phyloP scores from a whole-genome alignment of 352 stramenopile species.

The Pythium myriotylum region DNA sequence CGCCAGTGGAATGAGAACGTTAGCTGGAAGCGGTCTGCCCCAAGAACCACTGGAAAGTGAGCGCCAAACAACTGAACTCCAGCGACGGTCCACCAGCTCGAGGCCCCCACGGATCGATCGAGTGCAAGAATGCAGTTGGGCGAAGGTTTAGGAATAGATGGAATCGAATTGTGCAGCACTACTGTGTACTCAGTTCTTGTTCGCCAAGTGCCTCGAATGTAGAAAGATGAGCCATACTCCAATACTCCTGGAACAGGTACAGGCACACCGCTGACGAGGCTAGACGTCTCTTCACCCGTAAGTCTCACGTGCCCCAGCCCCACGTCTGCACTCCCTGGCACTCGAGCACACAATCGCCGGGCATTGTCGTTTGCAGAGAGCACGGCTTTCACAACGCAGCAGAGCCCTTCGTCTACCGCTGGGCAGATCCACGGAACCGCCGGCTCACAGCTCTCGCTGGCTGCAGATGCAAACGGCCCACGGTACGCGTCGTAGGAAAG shows the following conservation, averaged over 20 bases:
- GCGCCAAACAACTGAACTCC: neutral
- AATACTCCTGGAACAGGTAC: slow-evolving; percentile 3
- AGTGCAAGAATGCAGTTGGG: slow-evolving; percentile 4
- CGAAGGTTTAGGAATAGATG: neutral
- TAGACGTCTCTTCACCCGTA: slow-evolving; percentile 6
- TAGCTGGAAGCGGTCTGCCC: slow-evolving; percentile 8
- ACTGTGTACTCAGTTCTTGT: slow-evolving; percentile 1
- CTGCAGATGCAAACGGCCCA: slow-evolving; percentile 10
- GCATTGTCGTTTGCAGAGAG: neutral
- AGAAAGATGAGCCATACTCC: slow-evolving; percentile 14
- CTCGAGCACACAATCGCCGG: slow-evolving; percentile 14
- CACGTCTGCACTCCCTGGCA: slow-evolving; percentile 1
- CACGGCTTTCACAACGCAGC: slow-evolving; percentile 18
- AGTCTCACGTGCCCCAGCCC: slow-evolving; percentile 8
- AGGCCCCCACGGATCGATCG: slow-evolving; percentile 12
- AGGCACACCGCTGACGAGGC: slow-evolving; percentile 1
- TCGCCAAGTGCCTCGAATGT: slow-evolving; percentile 22
- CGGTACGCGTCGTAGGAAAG: slow-evolving; percentile 16
- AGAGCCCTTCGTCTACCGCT: slow-evolving; percentile 14
- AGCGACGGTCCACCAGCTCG: neutral
- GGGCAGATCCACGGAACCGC: slow-evolving; percentile 31
- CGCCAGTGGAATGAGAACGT: slow-evolving; percentile 10
- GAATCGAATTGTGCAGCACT: neutral
- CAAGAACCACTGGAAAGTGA: neutral
- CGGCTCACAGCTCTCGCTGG: slow-evolving; percentile 3